Evolutionary conservation across 306 rosid genomes (phyloP).

Genomic region (Begonia masoniana): DNA sequence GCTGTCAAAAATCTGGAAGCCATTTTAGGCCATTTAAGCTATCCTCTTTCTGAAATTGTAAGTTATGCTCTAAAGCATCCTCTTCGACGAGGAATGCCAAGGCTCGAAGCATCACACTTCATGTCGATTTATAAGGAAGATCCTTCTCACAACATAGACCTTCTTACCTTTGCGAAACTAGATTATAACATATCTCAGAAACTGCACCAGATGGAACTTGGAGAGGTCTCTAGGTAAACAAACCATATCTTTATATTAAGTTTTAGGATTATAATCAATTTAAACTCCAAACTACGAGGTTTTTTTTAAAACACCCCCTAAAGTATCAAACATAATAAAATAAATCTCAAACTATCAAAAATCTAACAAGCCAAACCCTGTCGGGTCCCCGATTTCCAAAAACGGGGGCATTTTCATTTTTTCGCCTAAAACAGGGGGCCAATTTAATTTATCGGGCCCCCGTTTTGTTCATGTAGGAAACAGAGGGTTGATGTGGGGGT

Average conservation of each 20-base stretch:
- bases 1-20: not conserved
- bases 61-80: slow-evolving; percentile 8
- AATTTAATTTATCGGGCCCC: too few relatives aligned
- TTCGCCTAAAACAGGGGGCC: too few relatives aligned
- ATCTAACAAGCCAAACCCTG: too few relatives aligned
- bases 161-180: slow-evolving; percentile 14
- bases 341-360: too few relatives aligned
- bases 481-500: too few relatives aligned
- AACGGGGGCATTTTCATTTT: too few relatives aligned
- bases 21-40: not conserved
- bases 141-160: not conserved
- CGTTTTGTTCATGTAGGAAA: too few relatives aligned
- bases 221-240: not conserved
- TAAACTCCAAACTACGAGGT: too few relatives aligned
- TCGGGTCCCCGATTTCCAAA: too few relatives aligned
- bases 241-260: not conserved
- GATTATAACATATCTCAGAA: slow-evolving; percentile 17
- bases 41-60: not conserved
- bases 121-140: slow-evolving; percentile 5
- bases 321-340: too few relatives aligned
- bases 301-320: too few relatives aligned
- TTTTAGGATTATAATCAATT: too few relatives aligned
- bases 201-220: slow-evolving; percentile 6
- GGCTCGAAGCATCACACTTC: slow-evolving; percentile 8
- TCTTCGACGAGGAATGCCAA: not conserved